Evolutionary conservation across 2,329 filamentous ascomycete species (phyloP).

Genomic region (Diplodia corticola): DNA sequence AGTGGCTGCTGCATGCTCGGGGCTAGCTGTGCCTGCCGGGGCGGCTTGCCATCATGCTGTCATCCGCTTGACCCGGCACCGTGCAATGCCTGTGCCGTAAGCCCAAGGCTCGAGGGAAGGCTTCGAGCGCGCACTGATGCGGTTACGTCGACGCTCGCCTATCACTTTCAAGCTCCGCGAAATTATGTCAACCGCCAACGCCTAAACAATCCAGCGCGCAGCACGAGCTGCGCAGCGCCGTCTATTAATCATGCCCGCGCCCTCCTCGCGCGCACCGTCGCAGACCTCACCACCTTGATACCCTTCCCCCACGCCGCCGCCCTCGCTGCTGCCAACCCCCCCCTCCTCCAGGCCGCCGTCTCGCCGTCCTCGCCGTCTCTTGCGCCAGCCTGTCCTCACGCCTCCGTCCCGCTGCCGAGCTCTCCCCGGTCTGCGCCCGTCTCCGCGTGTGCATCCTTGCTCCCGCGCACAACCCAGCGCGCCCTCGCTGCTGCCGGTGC

Average conservation of each 20-base stretch:
- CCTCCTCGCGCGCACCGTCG: slow-evolving; percentile 13
- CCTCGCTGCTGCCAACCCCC: background rate
- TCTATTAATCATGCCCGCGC: slow-evolving; percentile 22
- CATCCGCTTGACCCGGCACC: slow-evolving; percentile 7
- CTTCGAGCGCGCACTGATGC: slow-evolving; percentile 12
- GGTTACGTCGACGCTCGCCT: slow-evolving; percentile 22
- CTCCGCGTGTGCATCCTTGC: slow-evolving; percentile 16
- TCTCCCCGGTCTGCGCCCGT: slow-evolving; percentile 14
- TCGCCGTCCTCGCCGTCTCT: background rate
- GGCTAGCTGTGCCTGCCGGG: slow-evolving; percentile 11
- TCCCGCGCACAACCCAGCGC: background rate
- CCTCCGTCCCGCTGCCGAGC: slow-evolving; percentile 13
- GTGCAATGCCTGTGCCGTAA: background rate
- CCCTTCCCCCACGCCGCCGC: background rate
- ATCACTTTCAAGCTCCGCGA: slow-evolving; percentile 22
- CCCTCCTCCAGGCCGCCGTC: background rate
- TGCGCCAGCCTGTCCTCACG: background rate
- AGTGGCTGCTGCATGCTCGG: slow-evolving; percentile 1
- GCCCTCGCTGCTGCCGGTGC: background rate
- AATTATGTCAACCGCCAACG: slow-evolving; percentile 22
- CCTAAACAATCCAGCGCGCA: slow-evolving; percentile 17
- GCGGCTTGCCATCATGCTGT: slow-evolving; percentile 9
- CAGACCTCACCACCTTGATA: slow-evolving; percentile 3
- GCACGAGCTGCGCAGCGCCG: slow-evolving; percentile 12
- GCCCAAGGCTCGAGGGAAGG: background rate